Percentiles rank a stretch among this genome's conserved stretches.
phyloP scores from a whole-genome alignment of 129 eudicot species.

The Arctium minus region DNA sequence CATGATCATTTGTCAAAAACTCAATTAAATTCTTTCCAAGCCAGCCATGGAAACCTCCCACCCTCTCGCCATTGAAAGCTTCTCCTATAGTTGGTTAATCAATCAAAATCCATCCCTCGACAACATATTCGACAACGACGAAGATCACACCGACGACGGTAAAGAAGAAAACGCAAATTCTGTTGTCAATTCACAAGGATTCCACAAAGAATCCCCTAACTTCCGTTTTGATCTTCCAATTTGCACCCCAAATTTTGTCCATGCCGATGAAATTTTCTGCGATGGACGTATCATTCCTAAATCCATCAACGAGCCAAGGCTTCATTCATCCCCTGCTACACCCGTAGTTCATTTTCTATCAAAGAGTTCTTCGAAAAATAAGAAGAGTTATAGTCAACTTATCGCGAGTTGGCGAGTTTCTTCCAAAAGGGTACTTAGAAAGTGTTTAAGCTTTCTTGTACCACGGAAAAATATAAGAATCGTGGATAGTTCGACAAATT shows the following conservation, averaged over 20 bases:
- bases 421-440: conserved; percentile 27
- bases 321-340: conserved; percentile 29
- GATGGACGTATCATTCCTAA: conserved; percentile 60
- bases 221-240: conserved; percentile 50
- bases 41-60: conserved; percentile 53
- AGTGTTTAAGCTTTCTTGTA: conserved; percentile 38
- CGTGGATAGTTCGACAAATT: conserved; percentile 33
- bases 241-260: conserved; percentile 28
- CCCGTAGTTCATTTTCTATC: conserved; percentile 31
- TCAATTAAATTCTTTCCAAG: background rate
- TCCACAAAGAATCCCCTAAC: conserved; percentile 25
- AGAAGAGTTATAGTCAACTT: conserved; percentile 3
- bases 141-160: background rate
- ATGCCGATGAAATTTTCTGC: conserved; percentile 79
- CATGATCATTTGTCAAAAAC: conserved; percentile 13
- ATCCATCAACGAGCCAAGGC: conserved; percentile 12
- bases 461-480: conserved; percentile 47
- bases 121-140: background rate
- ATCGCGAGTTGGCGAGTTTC: conserved; percentile 40
- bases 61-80: conserved; percentile 72
- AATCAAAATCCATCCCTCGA: conserved; percentile 36
- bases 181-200: conserved; percentile 1
- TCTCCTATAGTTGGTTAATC: conserved; percentile 76
- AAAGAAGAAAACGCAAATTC: conserved; percentile 8
- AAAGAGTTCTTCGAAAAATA: background rate